Conservation (phyloP, 2,329 filamentous ascomycete genomes). For the Penicillium paneum region DNA sequence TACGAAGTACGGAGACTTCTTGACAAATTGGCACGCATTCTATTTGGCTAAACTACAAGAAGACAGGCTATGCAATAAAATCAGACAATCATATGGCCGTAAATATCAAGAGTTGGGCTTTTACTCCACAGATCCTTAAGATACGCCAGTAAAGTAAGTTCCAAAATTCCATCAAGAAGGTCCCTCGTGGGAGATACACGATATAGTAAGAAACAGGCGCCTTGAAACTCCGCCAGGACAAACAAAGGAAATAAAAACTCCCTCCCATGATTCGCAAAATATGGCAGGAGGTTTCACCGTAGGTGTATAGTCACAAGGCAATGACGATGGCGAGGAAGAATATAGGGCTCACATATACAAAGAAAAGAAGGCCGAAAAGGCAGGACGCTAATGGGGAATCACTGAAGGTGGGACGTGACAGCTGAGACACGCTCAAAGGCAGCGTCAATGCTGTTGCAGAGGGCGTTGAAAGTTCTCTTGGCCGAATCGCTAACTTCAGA, state of each 20-base stretch:
- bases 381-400: slow-evolving; percentile 31
- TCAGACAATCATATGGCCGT: slow-evolving; percentile 8
- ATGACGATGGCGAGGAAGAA: slow-evolving; percentile 8
- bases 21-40: slow-evolving; percentile 1
- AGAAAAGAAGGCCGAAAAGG: slow-evolving; percentile 17
- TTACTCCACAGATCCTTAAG: slow-evolving; percentile 19
- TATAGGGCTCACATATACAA: slow-evolving; percentile 22
- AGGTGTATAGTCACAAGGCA: slow-evolving; percentile 20
- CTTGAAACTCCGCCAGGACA: slow-evolving; percentile 18
- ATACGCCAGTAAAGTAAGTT: slow-evolving; percentile 14
- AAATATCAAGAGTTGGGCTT: slow-evolving; percentile 13
- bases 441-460: slow-evolving; percentile 43
- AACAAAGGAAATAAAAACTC: background rate
- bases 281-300: slow-evolving; percentile 8
- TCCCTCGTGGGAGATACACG: slow-evolving; percentile 14
- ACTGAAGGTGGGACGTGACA: slow-evolving; percentile 41
- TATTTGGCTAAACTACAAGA: slow-evolving; percentile 11
- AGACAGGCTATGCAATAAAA: slow-evolving; percentile 6
- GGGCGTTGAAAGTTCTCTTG: slow-evolving; percentile 34
- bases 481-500: slow-evolving; percentile 25
- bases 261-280: slow-evolving; percentile 11
- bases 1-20: background rate
- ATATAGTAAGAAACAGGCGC: slow-evolving; percentile 18
- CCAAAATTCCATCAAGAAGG: slow-evolving; percentile 20
- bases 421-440: slow-evolving; percentile 42